Percentiles rank a stretch among this genome's conserved stretches.
Evolutionary conservation across 345 rosid species (phyloP).

Genomic region (Linum trigynum): DNA sequence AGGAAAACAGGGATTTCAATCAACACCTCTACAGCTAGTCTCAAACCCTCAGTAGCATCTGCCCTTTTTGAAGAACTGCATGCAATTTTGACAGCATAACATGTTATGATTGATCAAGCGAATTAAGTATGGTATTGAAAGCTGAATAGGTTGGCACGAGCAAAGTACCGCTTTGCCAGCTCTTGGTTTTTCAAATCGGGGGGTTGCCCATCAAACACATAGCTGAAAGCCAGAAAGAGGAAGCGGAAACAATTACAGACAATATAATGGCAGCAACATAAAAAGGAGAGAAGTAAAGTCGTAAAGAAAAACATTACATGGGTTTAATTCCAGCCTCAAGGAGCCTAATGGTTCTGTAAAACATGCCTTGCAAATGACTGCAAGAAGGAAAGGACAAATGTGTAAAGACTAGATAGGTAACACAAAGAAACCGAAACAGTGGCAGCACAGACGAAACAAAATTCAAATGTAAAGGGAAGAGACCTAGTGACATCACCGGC

Average conservation of each 20-base stretch:
- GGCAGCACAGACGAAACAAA: neutral
- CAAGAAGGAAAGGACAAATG: neutral
- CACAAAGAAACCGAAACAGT: neutral
- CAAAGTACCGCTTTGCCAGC: conserved; percentile 64
- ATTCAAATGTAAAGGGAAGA: neutral
- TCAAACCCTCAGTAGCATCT: conserved; percentile 67
- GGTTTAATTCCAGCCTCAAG: conserved; percentile 97
- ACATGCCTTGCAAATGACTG: conserved; percentile 97
- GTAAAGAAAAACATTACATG: conserved; percentile 38
- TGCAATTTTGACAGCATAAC: conserved; percentile 10
- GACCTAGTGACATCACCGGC: conserved; percentile 98
- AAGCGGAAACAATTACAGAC: conserved; percentile 1
- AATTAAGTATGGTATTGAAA: neutral
- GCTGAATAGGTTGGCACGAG: neutral
- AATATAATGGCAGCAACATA: neutral
- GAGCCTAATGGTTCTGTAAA: conserved; percentile 79
- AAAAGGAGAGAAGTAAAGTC: neutral
- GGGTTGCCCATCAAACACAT: conserved; percentile 84
- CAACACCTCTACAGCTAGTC: conserved; percentile 56
- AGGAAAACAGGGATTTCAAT: conserved; percentile 2
- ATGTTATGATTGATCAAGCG: neutral
- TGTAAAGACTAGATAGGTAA: neutral
- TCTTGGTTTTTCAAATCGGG: conserved; percentile 87
- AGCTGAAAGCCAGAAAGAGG: conserved; percentile 30
- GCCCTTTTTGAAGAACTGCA: conserved; percentile 69